Evolutionary conservation across 164 flowering plant species (phyloP).

Genomic region (Liquidambar formosana): DNA sequence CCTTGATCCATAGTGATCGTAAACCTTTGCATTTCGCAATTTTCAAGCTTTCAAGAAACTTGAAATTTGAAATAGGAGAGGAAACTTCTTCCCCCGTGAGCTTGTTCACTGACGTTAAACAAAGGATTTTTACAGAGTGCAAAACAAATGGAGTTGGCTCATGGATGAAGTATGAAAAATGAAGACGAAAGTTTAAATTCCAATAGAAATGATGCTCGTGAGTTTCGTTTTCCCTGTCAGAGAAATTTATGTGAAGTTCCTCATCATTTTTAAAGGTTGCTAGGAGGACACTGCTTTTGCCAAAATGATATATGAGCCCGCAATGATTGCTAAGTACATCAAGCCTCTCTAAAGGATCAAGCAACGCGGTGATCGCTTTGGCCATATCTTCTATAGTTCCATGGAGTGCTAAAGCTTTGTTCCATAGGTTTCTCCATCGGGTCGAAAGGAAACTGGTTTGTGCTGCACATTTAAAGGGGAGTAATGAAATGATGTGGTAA

Average conservation of each 20-base stretch:
- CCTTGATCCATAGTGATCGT: not conserved
- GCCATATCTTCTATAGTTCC: not conserved
- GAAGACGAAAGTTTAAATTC: not conserved
- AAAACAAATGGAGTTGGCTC: not conserved
- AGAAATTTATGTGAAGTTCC: constrained; percentile 5
- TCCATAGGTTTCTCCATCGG: constrained; percentile 8
- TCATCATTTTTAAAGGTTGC: not conserved
- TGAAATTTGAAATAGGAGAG: no score
- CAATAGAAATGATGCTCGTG: not conserved
- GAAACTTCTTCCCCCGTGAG: no score
- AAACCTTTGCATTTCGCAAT: no score
- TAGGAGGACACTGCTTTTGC: not conserved
- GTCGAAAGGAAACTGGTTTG: constrained; percentile 5
- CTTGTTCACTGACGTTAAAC: no score
- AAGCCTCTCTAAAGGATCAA: not conserved
- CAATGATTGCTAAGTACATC: not conserved
- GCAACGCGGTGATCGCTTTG: not conserved
- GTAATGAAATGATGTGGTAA: not conserved
- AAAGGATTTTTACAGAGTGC: not conserved
- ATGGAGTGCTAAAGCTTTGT: not conserved
- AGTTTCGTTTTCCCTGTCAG: not conserved
- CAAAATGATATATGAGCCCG: not conserved
- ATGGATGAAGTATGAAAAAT: no score
- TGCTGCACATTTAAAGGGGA: constrained; percentile 1
- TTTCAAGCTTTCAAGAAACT: no score